Base-by-base conservation (phyloP, 257 asterid species). In the Nicotiana obtusifolia region DNA sequence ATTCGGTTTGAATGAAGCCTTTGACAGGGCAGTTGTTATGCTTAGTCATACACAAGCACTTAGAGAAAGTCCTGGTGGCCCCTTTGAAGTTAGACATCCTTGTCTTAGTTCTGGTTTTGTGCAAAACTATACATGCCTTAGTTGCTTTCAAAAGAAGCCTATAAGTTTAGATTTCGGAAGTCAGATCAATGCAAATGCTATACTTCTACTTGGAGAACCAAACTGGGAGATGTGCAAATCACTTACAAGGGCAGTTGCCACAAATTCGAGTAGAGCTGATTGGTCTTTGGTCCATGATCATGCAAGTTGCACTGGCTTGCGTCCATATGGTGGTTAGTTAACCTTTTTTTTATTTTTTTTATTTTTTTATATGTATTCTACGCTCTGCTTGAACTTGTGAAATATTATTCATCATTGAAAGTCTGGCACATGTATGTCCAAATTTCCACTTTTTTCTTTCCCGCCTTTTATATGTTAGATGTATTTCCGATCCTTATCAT, bases 1-100 rank as follows among this genome's bases (percentile, higher is more conserved):
- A 62, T 94, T 92, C 83, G 98, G 97, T 73, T 84, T 94, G 83
- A 92, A 90, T 77, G 94, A 92, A 88, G 98, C 97, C 66, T 92
- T 94, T 85, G 95, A 89, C 78, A 83, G 93, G 85, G 88, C 95
- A 5, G 57, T 92, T 59, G 84, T 82, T 52, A 87, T 91, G 93
- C 89, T 94, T 11, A 92, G 95, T 81, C 92, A 86, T 82, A 87
- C 86, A 68, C 89, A 83, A 82, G 89, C 90, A 11, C 76, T 86
- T 5, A 57, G 84, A 62, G 91, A 86, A 84, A 88, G 83, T 37
- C 78, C 44, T 10, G 84, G 71, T 35, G 90, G 94, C 19, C 30
- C 80, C 84, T 82, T 89, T 78, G 93, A 94, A 89, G 88, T 92
- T 22, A 87, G 85, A 68, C 97, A 94, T 86, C 98, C 98, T 0